Percentiles rank a stretch among this genome's conserved stretches.
Conservation (phyloP, 305 asterid genomes). For the Fraxinus baroniana region DNA sequence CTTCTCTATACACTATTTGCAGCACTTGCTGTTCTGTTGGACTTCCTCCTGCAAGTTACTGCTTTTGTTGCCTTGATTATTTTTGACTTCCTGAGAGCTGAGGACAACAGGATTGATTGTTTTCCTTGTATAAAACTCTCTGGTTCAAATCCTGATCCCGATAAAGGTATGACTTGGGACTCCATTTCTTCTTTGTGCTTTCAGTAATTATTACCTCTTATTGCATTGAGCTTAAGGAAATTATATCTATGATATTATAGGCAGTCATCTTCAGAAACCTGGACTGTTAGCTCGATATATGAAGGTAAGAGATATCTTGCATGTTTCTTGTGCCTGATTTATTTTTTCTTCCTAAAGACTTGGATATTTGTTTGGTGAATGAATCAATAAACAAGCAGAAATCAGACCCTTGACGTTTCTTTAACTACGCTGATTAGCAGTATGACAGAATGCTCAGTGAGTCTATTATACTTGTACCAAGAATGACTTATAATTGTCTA, state of each 20-base stretch:
- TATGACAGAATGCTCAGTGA: neutral
- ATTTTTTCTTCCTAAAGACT: neutral
- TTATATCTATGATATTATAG: slow-evolving; percentile 44
- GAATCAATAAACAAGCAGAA: neutral
- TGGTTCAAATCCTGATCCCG: slow-evolving; percentile 61
- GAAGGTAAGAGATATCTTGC: slow-evolving; percentile 58
- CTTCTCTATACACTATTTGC: slow-evolving; percentile 31
- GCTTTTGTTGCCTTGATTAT: slow-evolving; percentile 96
- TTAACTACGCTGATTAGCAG: neutral
- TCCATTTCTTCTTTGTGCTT: slow-evolving; percentile 9
- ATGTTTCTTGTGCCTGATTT: neutral
- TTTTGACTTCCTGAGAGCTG: slow-evolving; percentile 94
- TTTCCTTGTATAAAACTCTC: slow-evolving; percentile 75
- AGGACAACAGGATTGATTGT: slow-evolving; percentile 88
- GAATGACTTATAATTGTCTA: neutral
- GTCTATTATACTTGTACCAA: neutral
- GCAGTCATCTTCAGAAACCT: slow-evolving; percentile 64
- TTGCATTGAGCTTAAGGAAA: slow-evolving; percentile 23
- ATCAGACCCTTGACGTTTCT: neutral
- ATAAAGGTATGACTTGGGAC: slow-evolving; percentile 51
- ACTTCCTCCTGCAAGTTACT: slow-evolving; percentile 96
- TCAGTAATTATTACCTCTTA: slow-evolving; percentile 14
- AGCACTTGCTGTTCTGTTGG: slow-evolving; percentile 98
- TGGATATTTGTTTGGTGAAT: neutral
- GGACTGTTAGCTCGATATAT: slow-evolving; percentile 87